phyloP scores from a whole-genome alignment of 345 rosid species.

The Conringia planisiliqua region DNA sequence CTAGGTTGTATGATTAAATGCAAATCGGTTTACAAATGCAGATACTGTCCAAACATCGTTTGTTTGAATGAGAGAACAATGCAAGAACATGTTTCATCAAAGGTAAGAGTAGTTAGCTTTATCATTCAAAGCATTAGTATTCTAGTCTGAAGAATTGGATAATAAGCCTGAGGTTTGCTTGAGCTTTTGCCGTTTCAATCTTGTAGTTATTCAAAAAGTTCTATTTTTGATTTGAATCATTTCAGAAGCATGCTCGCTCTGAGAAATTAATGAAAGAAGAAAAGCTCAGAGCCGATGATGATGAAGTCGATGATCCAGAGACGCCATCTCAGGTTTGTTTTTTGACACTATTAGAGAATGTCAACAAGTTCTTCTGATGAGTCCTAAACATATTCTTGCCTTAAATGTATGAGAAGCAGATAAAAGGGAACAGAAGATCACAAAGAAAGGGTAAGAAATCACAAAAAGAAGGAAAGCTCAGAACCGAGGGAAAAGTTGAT shows the following conservation, averaged over 20 bases:
- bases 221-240: not conserved
- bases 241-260: slow-evolving; percentile 25
- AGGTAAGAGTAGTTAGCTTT: slow-evolving; percentile 42
- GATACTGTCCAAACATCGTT: slow-evolving; percentile 66
- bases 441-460: slow-evolving; percentile 20
- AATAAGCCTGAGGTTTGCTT: not conserved
- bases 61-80: slow-evolving; percentile 70
- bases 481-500: not conserved
- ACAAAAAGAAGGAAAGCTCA: slow-evolving; percentile 11
- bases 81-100: slow-evolving; percentile 73
- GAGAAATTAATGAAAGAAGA: slow-evolving; percentile 15
- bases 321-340: slow-evolving; percentile 19
- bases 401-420: slow-evolving; percentile 12
- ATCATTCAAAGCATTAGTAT: not conserved
- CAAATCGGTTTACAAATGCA: slow-evolving; percentile 81
- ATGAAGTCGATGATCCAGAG: slow-evolving; percentile 8
- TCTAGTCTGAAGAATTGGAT: not conserved
- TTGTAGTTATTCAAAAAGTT: not conserved
- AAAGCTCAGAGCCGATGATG: not conserved
- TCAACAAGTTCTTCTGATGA: not conserved
- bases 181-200: not conserved
- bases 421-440: slow-evolving; percentile 21
- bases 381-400: not conserved
- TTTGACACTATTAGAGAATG: not conserved
- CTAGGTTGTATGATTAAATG: slow-evolving; percentile 56